Conservation (phyloP, 192 early-diverging fungal species). For the Oehlia diaphana region DNA sequence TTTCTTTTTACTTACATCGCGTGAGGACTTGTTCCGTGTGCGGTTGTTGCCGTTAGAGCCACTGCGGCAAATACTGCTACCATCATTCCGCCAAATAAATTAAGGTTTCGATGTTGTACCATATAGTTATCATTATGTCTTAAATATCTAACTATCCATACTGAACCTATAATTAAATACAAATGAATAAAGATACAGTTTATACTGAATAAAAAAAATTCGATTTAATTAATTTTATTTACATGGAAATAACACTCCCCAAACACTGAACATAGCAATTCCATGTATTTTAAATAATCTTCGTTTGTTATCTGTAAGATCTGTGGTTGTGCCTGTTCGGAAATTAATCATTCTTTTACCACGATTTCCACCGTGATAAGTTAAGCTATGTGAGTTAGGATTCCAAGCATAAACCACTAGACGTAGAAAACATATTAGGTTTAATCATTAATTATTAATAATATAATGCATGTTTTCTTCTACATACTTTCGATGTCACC, state of each 20-base stretch:
- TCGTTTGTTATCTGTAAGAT: neutral
- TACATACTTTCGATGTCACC: neutral
- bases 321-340: neutral
- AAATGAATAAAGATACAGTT: too few relatives aligned
- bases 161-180: neutral
- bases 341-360: constrained; percentile 1
- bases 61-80: constrained; percentile 24
- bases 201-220: neutral
- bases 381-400: neutral
- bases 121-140: constrained; percentile 21
- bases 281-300: constrained; percentile 3
- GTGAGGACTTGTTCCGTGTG: neutral
- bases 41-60: constrained; percentile 3
- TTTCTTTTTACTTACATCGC: constrained; percentile 4
- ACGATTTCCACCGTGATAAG: constrained; percentile 15
- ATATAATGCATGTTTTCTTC: neutral
- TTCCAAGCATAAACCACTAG: neutral
- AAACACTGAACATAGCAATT: constrained; percentile 26
- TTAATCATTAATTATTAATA: too few relatives aligned
- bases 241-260: constrained; percentile 10
- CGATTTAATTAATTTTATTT: neutral
- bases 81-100: constrained; percentile 23
- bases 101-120: constrained; percentile 26
- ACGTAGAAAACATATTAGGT: neutral
- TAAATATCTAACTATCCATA: constrained; percentile 24